Percentiles rank a stretch among this genome's conserved stretches.
Conservation (phyloP, 1,284 basidiomycete genomes). For the Polyporus tsugae region DNA sequence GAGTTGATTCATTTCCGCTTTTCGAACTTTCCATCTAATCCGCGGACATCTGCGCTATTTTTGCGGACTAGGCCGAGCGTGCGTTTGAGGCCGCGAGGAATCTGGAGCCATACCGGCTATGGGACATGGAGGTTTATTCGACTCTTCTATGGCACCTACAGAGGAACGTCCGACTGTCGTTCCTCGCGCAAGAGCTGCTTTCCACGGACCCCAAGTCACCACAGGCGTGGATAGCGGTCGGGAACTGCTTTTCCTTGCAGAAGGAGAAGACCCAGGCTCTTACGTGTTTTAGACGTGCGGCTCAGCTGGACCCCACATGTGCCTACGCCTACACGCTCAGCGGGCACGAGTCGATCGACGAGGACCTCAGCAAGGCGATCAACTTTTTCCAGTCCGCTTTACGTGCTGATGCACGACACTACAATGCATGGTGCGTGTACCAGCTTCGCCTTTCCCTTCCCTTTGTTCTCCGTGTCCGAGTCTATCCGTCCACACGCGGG, state of each 20-base stretch:
- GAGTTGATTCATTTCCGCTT: conserved; percentile 45
- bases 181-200: conserved; percentile 89
- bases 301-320: conserved; percentile 83
- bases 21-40: conserved; percentile 20
- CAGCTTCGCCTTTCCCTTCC: conserved; percentile 15
- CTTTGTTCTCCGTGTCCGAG: not conserved
- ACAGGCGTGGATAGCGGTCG: conserved; percentile 95
- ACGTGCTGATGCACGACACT: conserved; percentile 88
- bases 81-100: conserved; percentile 83
- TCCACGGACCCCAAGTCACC: conserved; percentile 81
- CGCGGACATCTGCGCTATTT: conserved; percentile 2
- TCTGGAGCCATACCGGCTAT: conserved; percentile 86
- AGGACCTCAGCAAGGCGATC: conserved; percentile 90
- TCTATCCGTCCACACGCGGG: conserved; percentile 9
- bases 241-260: conserved; percentile 92
- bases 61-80: conserved; percentile 72
- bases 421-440: conserved; percentile 88
- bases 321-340: conserved; percentile 94
- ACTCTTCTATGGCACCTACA: conserved; percentile 94
- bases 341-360: conserved; percentile 94
- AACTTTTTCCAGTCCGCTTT: conserved; percentile 91
- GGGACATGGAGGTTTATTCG: conserved; percentile 94
- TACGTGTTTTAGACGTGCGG: conserved; percentile 90
- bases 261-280: conserved; percentile 91
- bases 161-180: conserved; percentile 82